These are phyloP conservation scores for Wickerhamomyces hampshirensis DNA, from an alignment of 805 yeast genomes.

Conservation along the genomic window DNA sequence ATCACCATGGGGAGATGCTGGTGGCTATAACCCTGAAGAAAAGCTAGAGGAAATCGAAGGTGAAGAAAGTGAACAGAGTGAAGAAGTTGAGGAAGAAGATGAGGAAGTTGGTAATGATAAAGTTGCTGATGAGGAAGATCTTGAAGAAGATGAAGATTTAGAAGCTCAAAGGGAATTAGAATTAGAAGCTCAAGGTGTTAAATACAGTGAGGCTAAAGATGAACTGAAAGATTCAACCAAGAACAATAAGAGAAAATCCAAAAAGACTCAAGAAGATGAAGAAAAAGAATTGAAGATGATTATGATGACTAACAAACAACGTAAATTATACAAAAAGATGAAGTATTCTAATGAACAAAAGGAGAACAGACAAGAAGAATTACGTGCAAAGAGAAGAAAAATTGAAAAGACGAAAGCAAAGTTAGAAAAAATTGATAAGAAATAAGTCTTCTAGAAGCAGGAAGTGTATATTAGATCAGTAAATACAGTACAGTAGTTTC, in stretches of 20 bases:
- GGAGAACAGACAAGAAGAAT: constrained; percentile 65
- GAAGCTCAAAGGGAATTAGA: constrained; percentile 78
- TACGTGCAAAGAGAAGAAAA: constrained; percentile 65
- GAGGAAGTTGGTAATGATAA: constrained; percentile 50
- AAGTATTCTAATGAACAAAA: constrained; percentile 84
- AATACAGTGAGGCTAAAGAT: constrained; percentile 50
- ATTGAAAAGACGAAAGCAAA: constrained; percentile 46
- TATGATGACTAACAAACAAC: constrained; percentile 97
- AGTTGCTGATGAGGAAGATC: constrained; percentile 42
- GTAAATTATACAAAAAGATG: constrained; percentile 91
- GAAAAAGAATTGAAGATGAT: constrained; percentile 91
- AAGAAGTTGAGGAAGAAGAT: constrained; percentile 48
- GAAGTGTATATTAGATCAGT: background rate
- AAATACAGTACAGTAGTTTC: constrained; percentile 3
- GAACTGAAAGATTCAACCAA: constrained; percentile 29
- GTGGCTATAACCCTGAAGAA: constrained; percentile 80
- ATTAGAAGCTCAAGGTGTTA: constrained; percentile 84
- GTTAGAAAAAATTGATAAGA: constrained; percentile 12
- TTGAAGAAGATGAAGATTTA: constrained; percentile 51
- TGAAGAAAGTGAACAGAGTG: constrained; percentile 43
- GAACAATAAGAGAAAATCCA: constrained; percentile 33
- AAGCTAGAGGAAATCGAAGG: constrained; percentile 35
- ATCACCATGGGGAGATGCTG: constrained; percentile 98
- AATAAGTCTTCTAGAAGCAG: constrained; percentile 1
- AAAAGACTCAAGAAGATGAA: constrained; percentile 47